Conservation (phyloP, 176 grass and related monocot genomes). For the Raddia guianensis region DNA sequence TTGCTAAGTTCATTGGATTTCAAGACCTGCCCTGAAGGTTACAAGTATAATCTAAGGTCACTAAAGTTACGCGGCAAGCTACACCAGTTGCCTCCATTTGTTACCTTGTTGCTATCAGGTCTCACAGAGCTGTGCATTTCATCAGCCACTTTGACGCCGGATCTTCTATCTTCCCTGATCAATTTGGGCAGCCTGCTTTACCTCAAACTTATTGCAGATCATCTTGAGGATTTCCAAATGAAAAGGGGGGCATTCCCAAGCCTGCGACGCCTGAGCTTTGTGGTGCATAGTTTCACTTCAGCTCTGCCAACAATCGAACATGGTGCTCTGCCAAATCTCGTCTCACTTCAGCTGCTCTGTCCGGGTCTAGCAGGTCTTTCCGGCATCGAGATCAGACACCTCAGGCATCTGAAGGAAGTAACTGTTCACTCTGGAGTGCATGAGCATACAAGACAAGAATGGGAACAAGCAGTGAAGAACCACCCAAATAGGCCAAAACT, state of each 20-base stretch:
- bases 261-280: background rate
- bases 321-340: background rate
- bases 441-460: background rate
- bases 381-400: background rate
- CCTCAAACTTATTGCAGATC: background rate
- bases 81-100: background rate
- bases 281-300: background rate
- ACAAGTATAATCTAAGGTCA: constrained; percentile 7
- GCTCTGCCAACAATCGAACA: constrained; percentile 1
- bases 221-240: background rate
- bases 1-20: background rate
- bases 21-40: background rate
- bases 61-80: background rate
- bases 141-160: background rate
- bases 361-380: background rate
- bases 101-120: background rate
- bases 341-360: constrained; percentile 28
- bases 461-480: constrained; percentile 16
- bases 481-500: constrained; percentile 27
- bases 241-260: background rate
- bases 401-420: constrained; percentile 1
- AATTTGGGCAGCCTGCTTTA: background rate
- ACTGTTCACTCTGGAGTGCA: constrained; percentile 11
- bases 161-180: background rate
- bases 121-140: constrained; percentile 11